Evolutionary conservation across 345 rosid species (phyloP).

Genomic region (Melastoma malabathricum): DNA sequence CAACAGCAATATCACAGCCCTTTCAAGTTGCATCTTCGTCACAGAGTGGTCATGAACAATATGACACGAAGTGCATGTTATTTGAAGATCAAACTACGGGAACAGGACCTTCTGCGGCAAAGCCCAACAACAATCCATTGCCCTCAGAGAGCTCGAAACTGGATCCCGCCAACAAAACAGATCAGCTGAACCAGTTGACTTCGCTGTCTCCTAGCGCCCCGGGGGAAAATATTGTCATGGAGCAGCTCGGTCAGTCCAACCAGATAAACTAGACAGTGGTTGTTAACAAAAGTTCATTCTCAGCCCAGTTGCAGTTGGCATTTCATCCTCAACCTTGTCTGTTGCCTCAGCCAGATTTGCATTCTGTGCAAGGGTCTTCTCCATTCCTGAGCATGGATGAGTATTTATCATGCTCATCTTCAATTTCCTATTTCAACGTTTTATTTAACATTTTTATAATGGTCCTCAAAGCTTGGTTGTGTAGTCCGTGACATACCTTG

Average conservation of each 20-base stretch:
- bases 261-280: conserved; percentile 14
- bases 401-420: conserved; percentile 33
- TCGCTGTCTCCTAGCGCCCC: conserved; percentile 15
- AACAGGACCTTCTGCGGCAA: conserved; percentile 16
- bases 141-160: conserved; percentile 17
- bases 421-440: too few relatives aligned
- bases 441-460: too few relatives aligned
- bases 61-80: conserved; percentile 13
- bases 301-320: conserved; percentile 19
- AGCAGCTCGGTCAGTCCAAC: conserved; percentile 15
- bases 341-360: conserved; percentile 33
- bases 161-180: conserved; percentile 25
- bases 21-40: conserved; percentile 12
- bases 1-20: too few relatives aligned
- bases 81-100: conserved; percentile 26
- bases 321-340: conserved; percentile 37
- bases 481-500: too few relatives aligned
- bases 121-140: conserved; percentile 26
- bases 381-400: conserved; percentile 49
- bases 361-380: conserved; percentile 25
- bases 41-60: conserved; percentile 16
- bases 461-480: too few relatives aligned
- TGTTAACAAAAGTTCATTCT: conserved; percentile 31
- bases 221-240: conserved; percentile 21
- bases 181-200: conserved; percentile 32